A percentile compares a stretch with the other conserved stretches of the same genome.
These are phyloP conservation scores for Kokia cookei DNA, from an alignment of 441 rosid genomes.

Conservation along the genomic window DNA sequence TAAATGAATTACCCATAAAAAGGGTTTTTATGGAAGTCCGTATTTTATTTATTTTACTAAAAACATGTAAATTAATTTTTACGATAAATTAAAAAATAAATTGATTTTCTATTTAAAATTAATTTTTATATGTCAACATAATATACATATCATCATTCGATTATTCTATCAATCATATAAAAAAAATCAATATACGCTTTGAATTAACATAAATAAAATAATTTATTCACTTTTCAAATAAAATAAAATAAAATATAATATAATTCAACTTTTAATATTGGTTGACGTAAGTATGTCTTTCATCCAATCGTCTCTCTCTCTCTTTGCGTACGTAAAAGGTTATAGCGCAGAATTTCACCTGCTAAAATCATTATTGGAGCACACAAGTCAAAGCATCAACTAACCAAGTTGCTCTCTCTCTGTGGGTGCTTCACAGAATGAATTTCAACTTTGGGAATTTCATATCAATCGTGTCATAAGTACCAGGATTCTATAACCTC, in stretches of 20 bases:
- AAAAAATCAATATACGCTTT: too few relatives aligned
- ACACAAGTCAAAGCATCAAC: conserved; percentile 3
- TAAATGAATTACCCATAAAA: too few relatives aligned
- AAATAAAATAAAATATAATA: too few relatives aligned
- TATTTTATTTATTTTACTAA: too few relatives aligned
- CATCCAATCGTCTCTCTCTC: not conserved
- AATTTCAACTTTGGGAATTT: not conserved
- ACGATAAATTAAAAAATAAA: rapidly evolving
- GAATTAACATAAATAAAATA: rapidly evolving
- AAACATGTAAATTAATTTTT: too few relatives aligned
- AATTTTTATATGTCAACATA: rapidly evolving
- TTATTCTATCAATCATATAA: rapidly evolving
- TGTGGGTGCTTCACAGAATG: conserved; percentile 6
- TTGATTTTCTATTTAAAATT: rapidly evolving
- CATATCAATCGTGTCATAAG: conserved; percentile 14
- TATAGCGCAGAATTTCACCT: not conserved
- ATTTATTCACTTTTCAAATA: too few relatives aligned
- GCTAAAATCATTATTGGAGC: not conserved
- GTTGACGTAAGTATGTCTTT: too few relatives aligned
- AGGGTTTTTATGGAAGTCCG: too few relatives aligned
- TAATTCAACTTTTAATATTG: too few relatives aligned
- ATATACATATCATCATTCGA: too few relatives aligned
- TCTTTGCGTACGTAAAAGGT: not conserved
- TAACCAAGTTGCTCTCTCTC: not conserved
- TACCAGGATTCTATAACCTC: not conserved